Conservation (phyloP, 2,329 filamentous ascomycete genomes). For the Aquanectria penicillioides region DNA sequence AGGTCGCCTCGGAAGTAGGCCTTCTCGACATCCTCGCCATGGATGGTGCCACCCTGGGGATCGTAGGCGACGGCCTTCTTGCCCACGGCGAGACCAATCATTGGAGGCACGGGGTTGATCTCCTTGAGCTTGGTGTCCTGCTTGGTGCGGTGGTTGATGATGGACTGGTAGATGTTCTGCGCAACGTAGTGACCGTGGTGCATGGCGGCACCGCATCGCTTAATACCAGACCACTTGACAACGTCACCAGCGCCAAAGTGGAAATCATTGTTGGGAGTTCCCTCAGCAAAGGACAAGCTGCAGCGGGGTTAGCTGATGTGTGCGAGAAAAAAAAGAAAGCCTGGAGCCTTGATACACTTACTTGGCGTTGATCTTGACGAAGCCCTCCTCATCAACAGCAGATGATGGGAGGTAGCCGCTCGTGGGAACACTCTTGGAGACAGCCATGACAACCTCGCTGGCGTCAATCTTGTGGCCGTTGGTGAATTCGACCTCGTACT, state of each 20-base stretch:
- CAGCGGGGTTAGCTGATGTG: not conserved
- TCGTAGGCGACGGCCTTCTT: conserved; percentile 74
- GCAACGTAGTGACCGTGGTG: conserved; percentile 75
- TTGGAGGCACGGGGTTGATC: conserved; percentile 65
- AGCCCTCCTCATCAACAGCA: conserved; percentile 70
- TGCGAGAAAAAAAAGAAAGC: too few species aligned
- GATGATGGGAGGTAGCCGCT: conserved; percentile 69
- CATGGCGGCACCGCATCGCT: conserved; percentile 81
- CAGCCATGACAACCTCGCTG: conserved; percentile 75
- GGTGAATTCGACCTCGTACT: conserved; percentile 64
- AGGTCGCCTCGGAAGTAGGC: conserved; percentile 75
- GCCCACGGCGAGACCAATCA: conserved; percentile 78
- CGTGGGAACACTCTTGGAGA: conserved; percentile 71
- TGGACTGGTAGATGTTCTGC: conserved; percentile 73
- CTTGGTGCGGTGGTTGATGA: conserved; percentile 55
- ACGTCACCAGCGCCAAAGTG: conserved; percentile 80
- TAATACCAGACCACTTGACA: conserved; percentile 79
- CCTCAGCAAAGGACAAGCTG: conserved; percentile 64
- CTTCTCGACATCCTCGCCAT: conserved; percentile 70
- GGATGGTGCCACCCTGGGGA: conserved; percentile 64
- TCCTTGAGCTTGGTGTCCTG: conserved; percentile 57
- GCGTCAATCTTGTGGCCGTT: conserved; percentile 69
- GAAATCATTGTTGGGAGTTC: conserved; percentile 63
- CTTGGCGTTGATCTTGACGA: conserved; percentile 70
- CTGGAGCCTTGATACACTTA: conserved; percentile 44